A percentile compares a stretch with the other conserved stretches of the same genome.
Evolutionary conservation across 2,329 filamentous ascomycete species (phyloP).

Genomic region (Mycosphaerella arachidis): DNA sequence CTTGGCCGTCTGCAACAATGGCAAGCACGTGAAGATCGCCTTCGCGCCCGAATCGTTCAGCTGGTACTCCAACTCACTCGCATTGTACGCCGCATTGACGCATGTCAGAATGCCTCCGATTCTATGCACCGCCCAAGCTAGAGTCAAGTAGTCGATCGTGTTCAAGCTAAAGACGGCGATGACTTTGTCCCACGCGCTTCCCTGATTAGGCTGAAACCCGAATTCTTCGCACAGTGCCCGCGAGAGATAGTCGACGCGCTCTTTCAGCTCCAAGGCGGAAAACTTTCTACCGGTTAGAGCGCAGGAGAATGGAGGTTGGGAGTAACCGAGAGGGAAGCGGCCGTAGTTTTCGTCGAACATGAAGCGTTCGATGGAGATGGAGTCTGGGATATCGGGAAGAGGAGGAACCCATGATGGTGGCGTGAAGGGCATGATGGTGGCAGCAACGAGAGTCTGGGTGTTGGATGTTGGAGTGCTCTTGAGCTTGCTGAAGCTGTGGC

Average conservation of each 20-base stretch:
- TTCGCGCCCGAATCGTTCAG: conserved; percentile 64
- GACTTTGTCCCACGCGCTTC: conserved; percentile 77
- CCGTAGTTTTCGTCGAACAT: conserved; percentile 69
- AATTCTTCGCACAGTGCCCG: conserved; percentile 66
- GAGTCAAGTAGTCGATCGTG: conserved; percentile 72
- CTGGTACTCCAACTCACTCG: conserved; percentile 66
- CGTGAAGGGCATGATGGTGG: conserved; percentile 48
- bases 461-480: too few species aligned
- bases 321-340: conserved; percentile 57
- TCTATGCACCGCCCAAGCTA: conserved; percentile 70
- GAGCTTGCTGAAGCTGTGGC: too few species aligned
- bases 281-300: conserved; percentile 65
- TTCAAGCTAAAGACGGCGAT: conserved; percentile 74
- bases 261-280: conserved; percentile 57
- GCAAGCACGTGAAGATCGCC: conserved; percentile 66
- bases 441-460: neutral
- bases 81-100: conserved; percentile 70
- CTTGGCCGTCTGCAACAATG: conserved; percentile 60
- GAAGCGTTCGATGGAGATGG: conserved; percentile 70
- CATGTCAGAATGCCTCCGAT: conserved; percentile 70
- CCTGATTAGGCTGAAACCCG: conserved; percentile 64
- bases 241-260: conserved; percentile 63
- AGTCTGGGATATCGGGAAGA: conserved; percentile 66
- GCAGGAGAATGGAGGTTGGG: conserved; percentile 70
- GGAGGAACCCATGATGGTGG: conserved; percentile 59